A percentile compares a stretch with the other conserved stretches of the same genome.
phyloP scores from a whole-genome alignment of 441 rosid genomes.

The Pelargonium citronellum region DNA sequence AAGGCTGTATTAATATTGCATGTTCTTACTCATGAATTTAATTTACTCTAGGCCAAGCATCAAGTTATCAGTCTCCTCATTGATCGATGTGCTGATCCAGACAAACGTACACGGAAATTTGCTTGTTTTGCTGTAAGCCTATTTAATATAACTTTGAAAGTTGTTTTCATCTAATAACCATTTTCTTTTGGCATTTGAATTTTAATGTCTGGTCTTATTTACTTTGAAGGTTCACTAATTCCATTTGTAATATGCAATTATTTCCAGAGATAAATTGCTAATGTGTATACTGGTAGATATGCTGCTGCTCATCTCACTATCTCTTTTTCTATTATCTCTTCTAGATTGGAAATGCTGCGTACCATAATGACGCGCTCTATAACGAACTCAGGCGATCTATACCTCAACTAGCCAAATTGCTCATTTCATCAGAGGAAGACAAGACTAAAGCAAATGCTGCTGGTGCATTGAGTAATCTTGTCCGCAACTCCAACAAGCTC shows the following conservation, averaged over 20 bases:
- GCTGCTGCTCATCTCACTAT: slow-evolving; percentile 2
- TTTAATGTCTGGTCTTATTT: neutral
- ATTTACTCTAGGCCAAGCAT: slow-evolving; percentile 53
- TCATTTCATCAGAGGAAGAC: slow-evolving; percentile 81
- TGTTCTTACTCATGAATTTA: slow-evolving; percentile 22
- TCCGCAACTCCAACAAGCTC: slow-evolving; percentile 84
- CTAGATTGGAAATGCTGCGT: slow-evolving; percentile 97
- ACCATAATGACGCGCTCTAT: slow-evolving; percentile 74
- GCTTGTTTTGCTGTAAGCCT: slow-evolving; percentile 91
- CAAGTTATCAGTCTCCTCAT: slow-evolving; percentile 65
- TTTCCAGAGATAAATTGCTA: neutral
- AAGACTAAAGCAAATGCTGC: slow-evolving; percentile 98
- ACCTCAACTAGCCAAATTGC: slow-evolving; percentile 67
- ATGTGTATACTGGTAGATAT: neutral
- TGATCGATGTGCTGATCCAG: slow-evolving; percentile 92
- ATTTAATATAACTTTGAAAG: neutral
- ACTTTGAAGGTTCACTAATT: slow-evolving; percentile 3
- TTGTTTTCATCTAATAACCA: neutral
- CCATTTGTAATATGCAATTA: neutral
- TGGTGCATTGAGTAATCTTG: slow-evolving; percentile 95
- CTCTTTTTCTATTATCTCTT: slow-evolving; percentile 1
- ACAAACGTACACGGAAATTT: slow-evolving; percentile 86
- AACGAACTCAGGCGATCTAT: slow-evolving; percentile 84
- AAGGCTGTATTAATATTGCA: slow-evolving; percentile 17
- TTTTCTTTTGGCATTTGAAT: neutral